Evolutionary conservation across 768 basidiomycete genomes (phyloP).

Genomic region (Lactarius trivialis): DNA sequence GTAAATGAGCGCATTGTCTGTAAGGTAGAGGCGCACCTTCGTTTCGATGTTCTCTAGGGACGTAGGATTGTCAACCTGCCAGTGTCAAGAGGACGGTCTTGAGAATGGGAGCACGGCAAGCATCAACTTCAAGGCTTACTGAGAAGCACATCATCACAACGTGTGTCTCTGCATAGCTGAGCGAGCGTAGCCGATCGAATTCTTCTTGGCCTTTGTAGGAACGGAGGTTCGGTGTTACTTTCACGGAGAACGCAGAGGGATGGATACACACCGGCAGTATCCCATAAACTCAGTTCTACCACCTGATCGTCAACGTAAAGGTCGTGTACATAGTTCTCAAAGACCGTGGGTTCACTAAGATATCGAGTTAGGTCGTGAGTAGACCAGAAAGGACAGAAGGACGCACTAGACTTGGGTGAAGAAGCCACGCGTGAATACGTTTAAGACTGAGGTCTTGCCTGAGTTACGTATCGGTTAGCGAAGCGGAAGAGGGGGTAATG

Average conservation of each 20-base stretch:
- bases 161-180: slow-evolving; percentile 97
- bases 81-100: not conserved
- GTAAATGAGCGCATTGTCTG: slow-evolving; percentile 3
- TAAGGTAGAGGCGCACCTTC: slow-evolving; percentile 46
- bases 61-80: slow-evolving; percentile 85
- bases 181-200: slow-evolving; percentile 85
- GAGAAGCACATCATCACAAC: slow-evolving; percentile 97
- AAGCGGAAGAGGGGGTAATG: slow-evolving; percentile 7
- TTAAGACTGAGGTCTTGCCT: slow-evolving; percentile 82
- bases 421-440: slow-evolving; percentile 86
- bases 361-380: not conserved
- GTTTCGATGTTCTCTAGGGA: slow-evolving; percentile 94
- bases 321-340: slow-evolving; percentile 96
- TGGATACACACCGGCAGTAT: slow-evolving; percentile 75
- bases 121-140: slow-evolving; percentile 36
- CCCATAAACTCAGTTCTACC: slow-evolving; percentile 93
- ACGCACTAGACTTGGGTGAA: slow-evolving; percentile 92
- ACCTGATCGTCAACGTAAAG: slow-evolving; percentile 78
- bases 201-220: slow-evolving; percentile 79
- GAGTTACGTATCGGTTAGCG: slow-evolving; percentile 5
- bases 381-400: not conserved
- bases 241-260: not conserved
- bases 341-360: slow-evolving; percentile 83
- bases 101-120: slow-evolving; percentile 16
- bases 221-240: slow-evolving; percentile 18